phyloP scores from a whole-genome alignment of 1,284 basidiomycete genomes.

The Trametes sp. region DNA sequence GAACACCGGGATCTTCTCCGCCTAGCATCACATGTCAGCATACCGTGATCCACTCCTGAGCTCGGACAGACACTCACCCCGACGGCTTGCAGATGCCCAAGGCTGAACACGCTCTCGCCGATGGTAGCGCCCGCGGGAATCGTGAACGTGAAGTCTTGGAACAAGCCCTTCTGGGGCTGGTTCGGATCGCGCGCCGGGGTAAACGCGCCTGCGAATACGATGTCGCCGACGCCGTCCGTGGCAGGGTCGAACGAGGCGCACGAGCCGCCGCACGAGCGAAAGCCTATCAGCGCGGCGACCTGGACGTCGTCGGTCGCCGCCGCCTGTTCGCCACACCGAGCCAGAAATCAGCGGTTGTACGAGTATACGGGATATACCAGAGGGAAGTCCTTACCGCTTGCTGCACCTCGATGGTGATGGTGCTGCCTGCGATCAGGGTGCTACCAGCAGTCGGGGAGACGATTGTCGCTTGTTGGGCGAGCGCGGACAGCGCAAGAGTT shows the following conservation, averaged over 20 bases:
- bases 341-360: neutral
- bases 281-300: conserved; percentile 27
- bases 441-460: conserved; percentile 18
- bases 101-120: conserved; percentile 29
- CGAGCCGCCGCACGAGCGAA: conserved; percentile 19
- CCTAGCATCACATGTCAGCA: neutral
- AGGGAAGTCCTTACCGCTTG: conserved; percentile 18
- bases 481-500: conserved; percentile 21
- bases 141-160: conserved; percentile 30
- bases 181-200: conserved; percentile 25
- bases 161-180: conserved; percentile 29
- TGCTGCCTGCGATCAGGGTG: conserved; percentile 18
- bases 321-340: neutral
- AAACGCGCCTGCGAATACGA: conserved; percentile 31
- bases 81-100: conserved; percentile 31
- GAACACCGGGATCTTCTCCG: conserved; percentile 15
- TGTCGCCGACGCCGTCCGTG: conserved; percentile 26
- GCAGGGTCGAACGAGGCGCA: conserved; percentile 27
- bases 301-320: conserved; percentile 23
- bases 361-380: neutral
- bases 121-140: conserved; percentile 14
- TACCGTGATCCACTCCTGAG: no score
- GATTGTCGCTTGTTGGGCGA: conserved; percentile 28
- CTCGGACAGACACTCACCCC: conserved; percentile 25
- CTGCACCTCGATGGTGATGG: conserved; percentile 24